These are phyloP conservation scores for Toxicodendron radicans DNA, from an alignment of 345 rosid genomes.

Conservation along the genomic window DNA sequence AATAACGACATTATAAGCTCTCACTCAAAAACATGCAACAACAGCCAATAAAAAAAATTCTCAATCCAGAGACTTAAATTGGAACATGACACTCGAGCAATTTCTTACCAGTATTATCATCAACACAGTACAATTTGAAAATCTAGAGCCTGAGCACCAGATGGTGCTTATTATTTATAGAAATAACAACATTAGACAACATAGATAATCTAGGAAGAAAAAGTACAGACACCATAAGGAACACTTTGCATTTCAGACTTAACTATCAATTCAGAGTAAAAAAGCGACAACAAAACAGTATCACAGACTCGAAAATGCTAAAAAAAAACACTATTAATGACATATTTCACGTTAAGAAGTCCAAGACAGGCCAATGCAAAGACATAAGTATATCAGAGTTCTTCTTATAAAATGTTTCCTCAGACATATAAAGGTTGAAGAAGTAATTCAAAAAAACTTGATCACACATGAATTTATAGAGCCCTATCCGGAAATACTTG, in stretches of 20 bases:
- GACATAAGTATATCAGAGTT: background rate
- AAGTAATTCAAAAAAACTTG: background rate
- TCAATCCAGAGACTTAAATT: background rate
- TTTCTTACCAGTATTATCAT: background rate
- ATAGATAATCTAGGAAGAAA: background rate
- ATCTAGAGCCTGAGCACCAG: background rate
- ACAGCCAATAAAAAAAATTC: background rate
- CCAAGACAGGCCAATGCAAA: background rate
- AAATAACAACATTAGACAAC: background rate
- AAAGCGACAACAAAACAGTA: background rate
- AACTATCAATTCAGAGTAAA: background rate
- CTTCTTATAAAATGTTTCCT: background rate
- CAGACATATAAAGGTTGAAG: background rate
- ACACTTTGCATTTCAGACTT: background rate
- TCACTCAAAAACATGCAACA: conserved; percentile 18
- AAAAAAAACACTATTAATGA: background rate
- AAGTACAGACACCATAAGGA: background rate
- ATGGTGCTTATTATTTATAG: background rate
- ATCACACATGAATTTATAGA: background rate
- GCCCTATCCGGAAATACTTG: background rate
- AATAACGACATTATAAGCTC: conserved; percentile 21
- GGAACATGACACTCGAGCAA: background rate
- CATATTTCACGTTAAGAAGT: background rate
- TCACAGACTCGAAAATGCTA: background rate
- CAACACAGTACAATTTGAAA: background rate